Percentiles rank a stretch among this genome's conserved stretches.
These are phyloP conservation scores for Diplotaxis tenuifolia DNA, from an alignment of 345 rosid genomes.

Conservation along the genomic window DNA sequence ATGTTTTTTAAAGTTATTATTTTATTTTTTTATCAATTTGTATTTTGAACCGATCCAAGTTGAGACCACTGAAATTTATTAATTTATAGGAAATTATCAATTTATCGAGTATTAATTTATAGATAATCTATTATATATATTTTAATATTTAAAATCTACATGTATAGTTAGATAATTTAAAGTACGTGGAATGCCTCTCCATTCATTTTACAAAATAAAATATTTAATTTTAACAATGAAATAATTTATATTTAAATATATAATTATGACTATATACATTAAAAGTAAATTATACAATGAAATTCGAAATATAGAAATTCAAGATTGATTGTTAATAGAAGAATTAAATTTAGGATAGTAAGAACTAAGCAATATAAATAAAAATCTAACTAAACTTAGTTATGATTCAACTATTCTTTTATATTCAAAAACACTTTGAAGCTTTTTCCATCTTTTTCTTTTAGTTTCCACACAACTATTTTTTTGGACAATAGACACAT, in stretches of 20 bases:
- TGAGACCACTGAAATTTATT: no score
- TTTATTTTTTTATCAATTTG: no score
- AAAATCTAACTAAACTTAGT: not conserved
- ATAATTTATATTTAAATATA: not conserved
- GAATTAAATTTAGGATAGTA: not conserved
- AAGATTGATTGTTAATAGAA: not conserved
- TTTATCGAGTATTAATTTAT: no score
- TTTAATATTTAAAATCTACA: no score
- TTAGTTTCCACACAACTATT: no score
- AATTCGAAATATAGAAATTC: not conserved
- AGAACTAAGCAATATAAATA: not conserved
- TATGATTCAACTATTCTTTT: not conserved
- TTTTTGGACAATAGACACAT: no score
- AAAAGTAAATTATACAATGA: not conserved
- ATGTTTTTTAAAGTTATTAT: no score
- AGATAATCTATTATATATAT: no score
- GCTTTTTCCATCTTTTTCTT: not conserved
- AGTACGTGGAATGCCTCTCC: no score
- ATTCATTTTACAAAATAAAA: not conserved
- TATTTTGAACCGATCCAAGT: no score
- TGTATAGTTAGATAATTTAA: no score
- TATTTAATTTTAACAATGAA: not conserved
- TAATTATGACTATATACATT: not conserved
- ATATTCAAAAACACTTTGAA: not conserved
- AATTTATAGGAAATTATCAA: no score